A percentile compares a stretch with the other conserved stretches of the same genome.
Conservation (phyloP, 2,329 filamentous ascomycete species). For the Cytospora paraplurivora region DNA sequence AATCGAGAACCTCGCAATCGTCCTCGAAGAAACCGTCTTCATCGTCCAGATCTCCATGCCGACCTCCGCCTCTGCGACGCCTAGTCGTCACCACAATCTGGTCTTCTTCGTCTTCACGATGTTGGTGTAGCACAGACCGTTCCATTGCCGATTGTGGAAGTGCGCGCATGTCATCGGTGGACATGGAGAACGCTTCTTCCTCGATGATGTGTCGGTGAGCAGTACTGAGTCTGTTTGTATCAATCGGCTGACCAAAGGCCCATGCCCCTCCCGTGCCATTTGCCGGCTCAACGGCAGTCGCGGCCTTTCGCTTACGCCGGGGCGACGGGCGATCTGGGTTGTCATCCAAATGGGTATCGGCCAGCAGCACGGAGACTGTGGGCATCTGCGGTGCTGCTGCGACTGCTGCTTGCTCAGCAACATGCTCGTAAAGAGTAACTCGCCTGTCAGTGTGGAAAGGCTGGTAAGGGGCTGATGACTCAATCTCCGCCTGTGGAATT, state of each 20-base stretch:
- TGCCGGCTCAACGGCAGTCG: conserved; percentile 16
- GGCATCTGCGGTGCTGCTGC: conserved; percentile 35
- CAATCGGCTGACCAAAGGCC: conserved; percentile 63
- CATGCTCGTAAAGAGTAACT: conserved; percentile 74
- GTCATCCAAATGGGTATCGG: conserved; percentile 46
- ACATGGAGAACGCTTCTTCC: conserved; percentile 52
- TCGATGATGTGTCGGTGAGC: conserved; percentile 51
- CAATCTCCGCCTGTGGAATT: conserved; percentile 81
- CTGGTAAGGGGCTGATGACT: conserved; percentile 93
- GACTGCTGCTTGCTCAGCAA: conserved; percentile 28
- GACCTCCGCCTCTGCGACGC: conserved; percentile 61
- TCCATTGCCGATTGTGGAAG: conserved; percentile 67
- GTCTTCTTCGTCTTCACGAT: conserved; percentile 63
- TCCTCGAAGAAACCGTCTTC: conserved; percentile 88
- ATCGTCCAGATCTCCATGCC: conserved; percentile 55
- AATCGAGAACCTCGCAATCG: conserved; percentile 88
- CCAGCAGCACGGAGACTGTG: conserved; percentile 44
- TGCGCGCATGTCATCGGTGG: conserved; percentile 58
- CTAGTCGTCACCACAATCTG: conserved; percentile 83
- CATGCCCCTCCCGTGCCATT: conserved; percentile 42
- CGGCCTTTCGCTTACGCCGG: conserved; percentile 35
- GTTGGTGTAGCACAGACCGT: conserved; percentile 50
- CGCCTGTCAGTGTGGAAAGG: conserved; percentile 92
- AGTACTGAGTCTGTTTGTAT: conserved; percentile 54
- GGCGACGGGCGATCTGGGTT: conserved; percentile 33